Conservation (phyloP, 2,329 filamentous ascomycete species). For the Acrocalymma vagum region DNA sequence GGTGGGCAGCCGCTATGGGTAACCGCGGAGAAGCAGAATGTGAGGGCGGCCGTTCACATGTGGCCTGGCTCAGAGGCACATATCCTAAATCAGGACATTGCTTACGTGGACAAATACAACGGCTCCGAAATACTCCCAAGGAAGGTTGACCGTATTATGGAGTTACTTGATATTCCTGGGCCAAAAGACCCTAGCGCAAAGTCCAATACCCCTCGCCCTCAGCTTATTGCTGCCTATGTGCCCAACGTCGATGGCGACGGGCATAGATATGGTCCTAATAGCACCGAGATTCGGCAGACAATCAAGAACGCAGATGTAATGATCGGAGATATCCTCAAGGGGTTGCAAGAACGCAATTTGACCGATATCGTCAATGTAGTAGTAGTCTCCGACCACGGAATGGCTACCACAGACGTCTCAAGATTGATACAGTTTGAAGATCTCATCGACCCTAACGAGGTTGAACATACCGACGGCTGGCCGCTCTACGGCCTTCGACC, state of each 20-base stretch:
- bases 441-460: conserved; percentile 77
- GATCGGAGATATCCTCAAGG: conserved; percentile 78
- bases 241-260: conserved; percentile 90
- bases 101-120: conserved; percentile 86
- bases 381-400: conserved; percentile 97
- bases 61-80: conserved; percentile 97
- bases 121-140: conserved; percentile 74
- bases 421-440: conserved; percentile 91
- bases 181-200: conserved; percentile 64
- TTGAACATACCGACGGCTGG: conserved; percentile 93
- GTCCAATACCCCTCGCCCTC: conserved; percentile 70
- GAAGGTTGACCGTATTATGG: conserved; percentile 82
- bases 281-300: conserved; percentile 83
- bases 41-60: conserved; percentile 91
- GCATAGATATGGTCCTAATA: conserved; percentile 91
- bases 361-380: conserved; percentile 92
- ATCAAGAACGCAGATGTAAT: conserved; percentile 84
- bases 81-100: conserved; percentile 76
- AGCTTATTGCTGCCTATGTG: conserved; percentile 93
- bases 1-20: conserved; percentile 92
- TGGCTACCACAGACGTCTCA: conserved; percentile 88
- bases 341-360: conserved; percentile 82
- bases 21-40: conserved; percentile 83
- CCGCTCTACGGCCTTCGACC: conserved; percentile 89
- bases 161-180: conserved; percentile 85